These are phyloP conservation scores for Botrytis paeoniae DNA, from an alignment of 2,329 filamentous ascomycete species.

Conservation along the genomic window DNA sequence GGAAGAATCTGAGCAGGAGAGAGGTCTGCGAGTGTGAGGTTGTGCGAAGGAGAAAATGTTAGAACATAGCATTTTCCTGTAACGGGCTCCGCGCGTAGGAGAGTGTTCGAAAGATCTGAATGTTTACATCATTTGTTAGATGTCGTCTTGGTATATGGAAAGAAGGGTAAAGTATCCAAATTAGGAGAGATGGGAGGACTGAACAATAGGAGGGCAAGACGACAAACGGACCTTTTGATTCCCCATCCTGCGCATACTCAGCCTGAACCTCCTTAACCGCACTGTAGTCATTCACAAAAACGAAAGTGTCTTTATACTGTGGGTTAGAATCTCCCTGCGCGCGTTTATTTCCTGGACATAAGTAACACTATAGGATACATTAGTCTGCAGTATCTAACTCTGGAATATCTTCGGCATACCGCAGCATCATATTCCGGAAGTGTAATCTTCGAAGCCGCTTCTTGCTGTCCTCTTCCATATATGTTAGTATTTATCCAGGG, in stretches of 20 bases:
- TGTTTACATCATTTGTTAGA: background rate
- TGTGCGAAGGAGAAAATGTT: slow-evolving; percentile 87
- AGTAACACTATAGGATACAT: slow-evolving; percentile 67
- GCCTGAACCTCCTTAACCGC: slow-evolving; percentile 92
- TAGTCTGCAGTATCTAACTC: slow-evolving; percentile 16
- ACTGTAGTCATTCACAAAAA: slow-evolving; percentile 97
- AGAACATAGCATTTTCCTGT: slow-evolving; percentile 97
- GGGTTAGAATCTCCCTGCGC: slow-evolving; percentile 87
- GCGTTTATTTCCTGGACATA: slow-evolving; percentile 87
- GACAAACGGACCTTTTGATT: slow-evolving; percentile 28
- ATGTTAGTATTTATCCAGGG: slow-evolving; percentile 19
- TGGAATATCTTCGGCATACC: slow-evolving; percentile 39
- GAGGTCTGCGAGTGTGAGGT: slow-evolving; percentile 91
- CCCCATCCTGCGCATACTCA: slow-evolving; percentile 56
- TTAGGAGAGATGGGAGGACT: slow-evolving; percentile 8
- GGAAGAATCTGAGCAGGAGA: slow-evolving; percentile 71
- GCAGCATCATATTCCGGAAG: slow-evolving; percentile 79
- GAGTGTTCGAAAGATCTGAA: slow-evolving; percentile 66
- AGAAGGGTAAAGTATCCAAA: slow-evolving; percentile 1
- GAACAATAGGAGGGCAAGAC: slow-evolving; percentile 9
- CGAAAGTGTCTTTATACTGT: slow-evolving; percentile 80
- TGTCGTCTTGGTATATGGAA: background rate
- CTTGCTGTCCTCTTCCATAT: slow-evolving; percentile 68
- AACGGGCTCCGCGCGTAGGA: slow-evolving; percentile 80
- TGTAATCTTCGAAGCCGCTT: slow-evolving; percentile 63